phyloP scores from a whole-genome alignment of 2,329 filamentous ascomycete species.

The Nemania sp. region DNA sequence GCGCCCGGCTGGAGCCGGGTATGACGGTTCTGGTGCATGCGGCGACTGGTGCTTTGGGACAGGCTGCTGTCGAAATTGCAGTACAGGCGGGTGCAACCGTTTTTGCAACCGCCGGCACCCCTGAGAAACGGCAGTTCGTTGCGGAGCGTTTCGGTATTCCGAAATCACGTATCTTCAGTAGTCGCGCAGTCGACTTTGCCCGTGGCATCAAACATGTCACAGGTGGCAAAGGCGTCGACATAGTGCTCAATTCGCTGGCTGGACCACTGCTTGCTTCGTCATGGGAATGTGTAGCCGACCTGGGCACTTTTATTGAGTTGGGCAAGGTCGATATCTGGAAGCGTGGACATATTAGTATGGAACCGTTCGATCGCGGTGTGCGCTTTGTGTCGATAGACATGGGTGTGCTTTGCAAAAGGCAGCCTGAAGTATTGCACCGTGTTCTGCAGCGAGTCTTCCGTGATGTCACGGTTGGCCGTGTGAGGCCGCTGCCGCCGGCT shows the following conservation, averaged over 20 bases:
- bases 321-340: too few relatives aligned
- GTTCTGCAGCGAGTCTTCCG: slow-evolving; percentile 12
- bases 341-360: too few relatives aligned
- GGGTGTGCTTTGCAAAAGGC: too few relatives aligned
- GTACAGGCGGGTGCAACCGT: too few relatives aligned
- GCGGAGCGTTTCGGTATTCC: not conserved
- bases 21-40: too few relatives aligned
- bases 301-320: too few relatives aligned
- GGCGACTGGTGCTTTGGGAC: not conserved
- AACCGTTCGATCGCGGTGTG: too few relatives aligned
- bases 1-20: too few relatives aligned
- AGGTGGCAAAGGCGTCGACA: slow-evolving; percentile 30
- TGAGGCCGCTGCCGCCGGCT: slow-evolving; percentile 39
- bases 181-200: not conserved
- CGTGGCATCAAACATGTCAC: not conserved
- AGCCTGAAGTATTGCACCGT: too few relatives aligned
- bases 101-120: not conserved
- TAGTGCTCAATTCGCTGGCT: slow-evolving; percentile 47
- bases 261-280: slow-evolving; percentile 39
- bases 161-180: not conserved
- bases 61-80: too few relatives aligned
- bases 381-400: too few relatives aligned
- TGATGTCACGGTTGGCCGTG: slow-evolving; percentile 20
- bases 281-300: too few relatives aligned
- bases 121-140: not conserved